phyloP scores from a whole-genome alignment of 1,284 basidiomycete species.

The Cutaneotrichosporon mucoides region DNA sequence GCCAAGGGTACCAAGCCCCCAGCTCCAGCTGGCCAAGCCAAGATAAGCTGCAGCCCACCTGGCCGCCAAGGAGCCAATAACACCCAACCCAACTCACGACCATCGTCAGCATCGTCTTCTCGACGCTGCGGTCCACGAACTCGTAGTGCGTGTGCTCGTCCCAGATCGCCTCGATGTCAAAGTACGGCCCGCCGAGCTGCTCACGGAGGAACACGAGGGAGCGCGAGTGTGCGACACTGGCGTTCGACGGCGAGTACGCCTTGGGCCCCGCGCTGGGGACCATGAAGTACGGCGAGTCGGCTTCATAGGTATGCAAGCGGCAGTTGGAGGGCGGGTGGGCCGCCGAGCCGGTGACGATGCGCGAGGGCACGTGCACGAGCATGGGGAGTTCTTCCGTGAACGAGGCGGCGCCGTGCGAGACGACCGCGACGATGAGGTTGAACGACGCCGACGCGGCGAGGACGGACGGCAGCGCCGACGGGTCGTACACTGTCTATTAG shows the following conservation, averaged over 20 bases:
- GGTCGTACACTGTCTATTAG: conserved; percentile 18
- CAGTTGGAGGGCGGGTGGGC: background rate
- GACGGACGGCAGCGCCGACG: conserved; percentile 14
- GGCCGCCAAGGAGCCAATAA: too few species aligned
- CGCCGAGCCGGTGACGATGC: background rate
- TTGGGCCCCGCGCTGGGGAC: conserved; percentile 19
- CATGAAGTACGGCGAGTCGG: conserved; percentile 18
- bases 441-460: conserved; percentile 4
- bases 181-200: conserved; percentile 18
- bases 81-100: conserved; percentile 17
- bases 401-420: conserved; percentile 16
- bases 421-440: conserved; percentile 10
- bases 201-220: conserved; percentile 18
- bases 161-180: conserved; percentile 23
- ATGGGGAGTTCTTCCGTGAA: conserved; percentile 7
- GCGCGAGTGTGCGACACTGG: conserved; percentile 16
- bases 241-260: conserved; percentile 16
- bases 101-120: conserved; percentile 33
- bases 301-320: conserved; percentile 6
- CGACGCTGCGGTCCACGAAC: conserved; percentile 27
- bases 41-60: too few species aligned
- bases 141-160: conserved; percentile 24
- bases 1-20: too few species aligned
- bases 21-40: too few species aligned
- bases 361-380: conserved; percentile 11